Evolutionary conservation across 2,329 filamentous ascomycete genomes (phyloP).

Genomic region (Nigrospora sphaerica): DNA sequence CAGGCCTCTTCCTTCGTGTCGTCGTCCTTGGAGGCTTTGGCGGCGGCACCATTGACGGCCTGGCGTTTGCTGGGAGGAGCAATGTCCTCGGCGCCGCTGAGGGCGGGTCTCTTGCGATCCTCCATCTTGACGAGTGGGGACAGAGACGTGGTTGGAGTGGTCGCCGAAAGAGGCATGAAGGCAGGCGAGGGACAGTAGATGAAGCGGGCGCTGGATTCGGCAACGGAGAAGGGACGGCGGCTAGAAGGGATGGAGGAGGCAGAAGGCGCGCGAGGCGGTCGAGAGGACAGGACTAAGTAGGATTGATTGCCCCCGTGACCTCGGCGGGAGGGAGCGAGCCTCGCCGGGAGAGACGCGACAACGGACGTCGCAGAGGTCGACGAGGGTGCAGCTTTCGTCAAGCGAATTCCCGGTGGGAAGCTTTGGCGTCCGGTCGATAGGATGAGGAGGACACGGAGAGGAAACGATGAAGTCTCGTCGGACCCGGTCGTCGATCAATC

Average conservation of each 20-base stretch:
- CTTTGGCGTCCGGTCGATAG: too few species aligned
- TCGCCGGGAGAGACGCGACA: background rate
- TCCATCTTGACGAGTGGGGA: constrained; percentile 94
- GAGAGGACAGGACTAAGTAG: background rate
- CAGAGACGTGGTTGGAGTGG: constrained; percentile 62
- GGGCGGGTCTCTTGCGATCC: constrained; percentile 94
- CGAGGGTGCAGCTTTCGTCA: too few species aligned
- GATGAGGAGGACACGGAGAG: too few species aligned
- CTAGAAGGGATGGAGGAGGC: background rate
- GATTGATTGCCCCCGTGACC: constrained; percentile 4
- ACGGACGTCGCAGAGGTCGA: background rate
- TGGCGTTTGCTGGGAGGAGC: constrained; percentile 89
- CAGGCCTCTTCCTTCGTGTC: constrained; percentile 54
- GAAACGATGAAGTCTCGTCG: too few species aligned
- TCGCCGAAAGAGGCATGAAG: constrained; percentile 86
- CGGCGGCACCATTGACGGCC: constrained; percentile 71
- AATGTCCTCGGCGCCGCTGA: constrained; percentile 71
- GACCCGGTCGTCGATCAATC: too few species aligned
- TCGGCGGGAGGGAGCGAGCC: background rate
- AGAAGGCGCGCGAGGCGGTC: background rate
- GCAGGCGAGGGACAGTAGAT: constrained; percentile 29
- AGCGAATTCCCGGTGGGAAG: too few species aligned
- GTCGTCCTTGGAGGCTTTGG: constrained; percentile 45
- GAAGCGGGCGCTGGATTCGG: background rate
- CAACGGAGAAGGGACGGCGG: background rate